A percentile compares a stretch with the other conserved stretches of the same genome.
Conservation (phyloP, 169 alveolate species). For the Eimeria sp. region DNA sequence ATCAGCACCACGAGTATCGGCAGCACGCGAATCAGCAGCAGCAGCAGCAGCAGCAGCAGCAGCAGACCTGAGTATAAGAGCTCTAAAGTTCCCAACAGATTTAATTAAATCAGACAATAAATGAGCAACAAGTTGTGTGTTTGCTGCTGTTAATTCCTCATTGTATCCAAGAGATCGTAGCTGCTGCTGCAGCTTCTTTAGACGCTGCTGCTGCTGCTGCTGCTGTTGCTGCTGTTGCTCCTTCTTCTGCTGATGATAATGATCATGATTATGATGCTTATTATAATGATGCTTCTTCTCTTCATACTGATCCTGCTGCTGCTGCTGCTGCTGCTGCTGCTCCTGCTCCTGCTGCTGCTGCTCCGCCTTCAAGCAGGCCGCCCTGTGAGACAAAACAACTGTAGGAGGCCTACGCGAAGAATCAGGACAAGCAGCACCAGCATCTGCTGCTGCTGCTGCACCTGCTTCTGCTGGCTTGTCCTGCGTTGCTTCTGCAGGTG, state of each 20-base stretch:
- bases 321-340: too few relatives aligned
- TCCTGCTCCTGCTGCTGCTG: background rate
- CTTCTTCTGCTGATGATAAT: too few relatives aligned
- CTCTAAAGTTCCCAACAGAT: constrained; percentile 30
- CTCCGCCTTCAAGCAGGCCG: background rate
- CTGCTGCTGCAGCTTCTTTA: constrained; percentile 44
- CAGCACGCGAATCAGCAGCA: background rate
- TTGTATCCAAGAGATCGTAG: constrained; percentile 1
- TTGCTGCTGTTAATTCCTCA: background rate
- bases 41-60: constrained; percentile 23
- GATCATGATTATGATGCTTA: too few relatives aligned
- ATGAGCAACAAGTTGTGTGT: background rate
- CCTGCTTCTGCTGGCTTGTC: too few relatives aligned
- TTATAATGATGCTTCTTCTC: too few relatives aligned
- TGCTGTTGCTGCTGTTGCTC: too few relatives aligned
- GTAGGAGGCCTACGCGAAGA: too few relatives aligned
- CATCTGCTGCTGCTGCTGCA: too few relatives aligned
- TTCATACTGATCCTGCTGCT: too few relatives aligned
- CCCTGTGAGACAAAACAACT: background rate
- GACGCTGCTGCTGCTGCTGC: constrained; percentile 1
- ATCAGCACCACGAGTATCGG: background rate
- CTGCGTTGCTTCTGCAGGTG: too few relatives aligned
- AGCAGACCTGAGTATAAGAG: constrained; percentile 24
- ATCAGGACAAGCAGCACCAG: too few relatives aligned
- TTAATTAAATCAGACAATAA: constrained; percentile 11